A percentile compares a stretch with the other conserved stretches of the same genome.
Conservation (phyloP, 805 yeast species). For the Diddensiella santjacobensis region DNA sequence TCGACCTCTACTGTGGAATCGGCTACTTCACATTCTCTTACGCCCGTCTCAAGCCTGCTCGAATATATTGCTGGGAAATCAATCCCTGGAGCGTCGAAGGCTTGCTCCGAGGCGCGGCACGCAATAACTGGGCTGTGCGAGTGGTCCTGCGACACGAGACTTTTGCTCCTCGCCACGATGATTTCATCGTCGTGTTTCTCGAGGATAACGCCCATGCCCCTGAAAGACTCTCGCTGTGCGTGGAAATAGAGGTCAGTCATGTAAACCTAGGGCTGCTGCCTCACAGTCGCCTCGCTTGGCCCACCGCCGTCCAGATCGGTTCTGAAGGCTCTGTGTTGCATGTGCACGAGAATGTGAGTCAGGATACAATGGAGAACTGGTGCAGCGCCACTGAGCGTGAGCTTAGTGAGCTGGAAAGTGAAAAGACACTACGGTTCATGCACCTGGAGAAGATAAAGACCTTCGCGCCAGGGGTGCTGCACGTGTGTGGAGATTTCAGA, state of each 20-base stretch:
- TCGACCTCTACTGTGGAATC: slow-evolving; percentile 79
- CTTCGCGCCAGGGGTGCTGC: slow-evolving; percentile 86
- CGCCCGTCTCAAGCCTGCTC: slow-evolving; percentile 48
- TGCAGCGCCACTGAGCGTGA: slow-evolving; percentile 19
- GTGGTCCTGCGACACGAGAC: slow-evolving; percentile 35
- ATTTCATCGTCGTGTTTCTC: slow-evolving; percentile 49
- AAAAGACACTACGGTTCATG: slow-evolving; percentile 19
- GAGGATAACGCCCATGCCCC: slow-evolving; percentile 59
- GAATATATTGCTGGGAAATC: slow-evolving; percentile 72
- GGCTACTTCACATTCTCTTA: slow-evolving; percentile 80
- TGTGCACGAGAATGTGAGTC: slow-evolving; percentile 71
- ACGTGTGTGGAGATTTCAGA: slow-evolving; percentile 52
- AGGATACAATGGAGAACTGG: slow-evolving; percentile 39
- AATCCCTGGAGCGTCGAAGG: slow-evolving; percentile 85
- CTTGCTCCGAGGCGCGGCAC: slow-evolving; percentile 49
- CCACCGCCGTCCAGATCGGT: slow-evolving; percentile 34
- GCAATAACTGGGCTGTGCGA: slow-evolving; percentile 41
- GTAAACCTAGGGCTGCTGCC: slow-evolving; percentile 81
- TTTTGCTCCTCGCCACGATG: slow-evolving; percentile 29
- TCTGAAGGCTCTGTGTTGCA: slow-evolving; percentile 38
- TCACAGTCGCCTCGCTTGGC: slow-evolving; percentile 61
- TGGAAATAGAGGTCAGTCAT: slow-evolving; percentile 44
- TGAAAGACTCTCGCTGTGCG: slow-evolving; percentile 35
- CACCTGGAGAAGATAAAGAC: slow-evolving; percentile 70
- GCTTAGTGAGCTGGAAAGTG: slow-evolving; percentile 1